Conservation (phyloP, 2,329 filamentous ascomycete species). For the Fusarium sp. region DNA sequence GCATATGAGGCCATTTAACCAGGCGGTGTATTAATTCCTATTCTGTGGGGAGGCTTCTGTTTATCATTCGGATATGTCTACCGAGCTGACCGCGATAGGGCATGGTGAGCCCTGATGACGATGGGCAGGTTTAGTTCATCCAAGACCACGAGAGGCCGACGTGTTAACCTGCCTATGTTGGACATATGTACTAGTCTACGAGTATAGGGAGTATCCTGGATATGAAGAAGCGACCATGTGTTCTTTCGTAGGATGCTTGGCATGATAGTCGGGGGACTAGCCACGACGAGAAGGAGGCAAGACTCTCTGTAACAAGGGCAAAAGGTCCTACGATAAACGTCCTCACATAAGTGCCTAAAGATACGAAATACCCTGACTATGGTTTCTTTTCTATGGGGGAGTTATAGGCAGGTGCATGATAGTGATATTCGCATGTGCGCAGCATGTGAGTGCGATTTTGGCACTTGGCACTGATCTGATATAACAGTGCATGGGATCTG, state of each 20-base stretch:
- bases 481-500: background rate
- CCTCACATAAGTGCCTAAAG: background rate
- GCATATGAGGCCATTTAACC: constrained; percentile 10
- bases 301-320: constrained; percentile 2
- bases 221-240: background rate
- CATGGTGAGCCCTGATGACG: constrained; percentile 10
- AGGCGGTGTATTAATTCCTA: constrained; percentile 20
- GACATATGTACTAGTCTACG: constrained; percentile 4
- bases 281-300: constrained; percentile 25
- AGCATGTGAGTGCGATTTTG: background rate
- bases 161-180: background rate
- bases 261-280: constrained; percentile 16
- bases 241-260: background rate
- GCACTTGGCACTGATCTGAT: background rate
- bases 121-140: background rate
- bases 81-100: constrained; percentile 13
- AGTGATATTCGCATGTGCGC: background rate
- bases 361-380: background rate
- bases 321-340: constrained; percentile 12
- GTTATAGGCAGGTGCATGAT: background rate
- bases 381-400: background rate
- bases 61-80: background rate
- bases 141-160: background rate
- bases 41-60: background rate
- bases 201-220: background rate